These are phyloP conservation scores for Fusarium phyllophilum DNA, from an alignment of 2,329 filamentous ascomycete genomes.

Conservation along the genomic window DNA sequence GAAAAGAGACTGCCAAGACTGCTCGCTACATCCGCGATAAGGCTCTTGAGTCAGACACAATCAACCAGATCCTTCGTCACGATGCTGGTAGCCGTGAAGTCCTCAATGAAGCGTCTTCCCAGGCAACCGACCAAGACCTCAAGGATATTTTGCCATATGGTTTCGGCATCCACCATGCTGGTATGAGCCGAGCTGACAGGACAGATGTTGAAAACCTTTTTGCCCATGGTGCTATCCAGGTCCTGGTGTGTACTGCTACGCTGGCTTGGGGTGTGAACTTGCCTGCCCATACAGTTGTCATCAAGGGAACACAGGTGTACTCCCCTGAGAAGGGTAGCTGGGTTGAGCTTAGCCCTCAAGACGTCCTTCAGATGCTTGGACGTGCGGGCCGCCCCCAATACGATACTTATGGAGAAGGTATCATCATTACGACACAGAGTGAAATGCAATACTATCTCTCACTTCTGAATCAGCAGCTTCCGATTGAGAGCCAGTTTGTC, in stretches of 20 bases:
- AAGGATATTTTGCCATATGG: conserved; percentile 97
- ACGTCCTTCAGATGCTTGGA: conserved; percentile 98
- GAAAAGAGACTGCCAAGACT: conserved; percentile 98
- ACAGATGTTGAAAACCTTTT: conserved; percentile 96
- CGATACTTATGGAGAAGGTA: conserved; percentile 97
- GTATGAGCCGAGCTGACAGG: conserved; percentile 95
- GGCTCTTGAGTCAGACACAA: conserved; percentile 95
- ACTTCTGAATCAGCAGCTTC: conserved; percentile 94
- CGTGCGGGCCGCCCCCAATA: conserved; percentile 96
- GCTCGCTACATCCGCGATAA: conserved; percentile 96
- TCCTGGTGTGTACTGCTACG: conserved; percentile 97
- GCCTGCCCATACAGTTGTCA: conserved; percentile 97
- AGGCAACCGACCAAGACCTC: conserved; percentile 84
- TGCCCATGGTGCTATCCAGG: conserved; percentile 88
- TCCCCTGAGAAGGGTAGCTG: conserved; percentile 98
- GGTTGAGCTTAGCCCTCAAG: conserved; percentile 97
- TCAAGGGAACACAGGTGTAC: conserved; percentile 98
- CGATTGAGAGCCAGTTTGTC: conserved; percentile 96
- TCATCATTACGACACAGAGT: conserved; percentile 94
- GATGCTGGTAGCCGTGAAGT: conserved; percentile 93
- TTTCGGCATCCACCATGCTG: conserved; percentile 97
- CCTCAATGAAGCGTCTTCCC: conserved; percentile 82
- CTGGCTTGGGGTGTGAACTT: conserved; percentile 99
- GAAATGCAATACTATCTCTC: conserved; percentile 99
- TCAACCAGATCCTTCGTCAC: conserved; percentile 91